phyloP scores from a whole-genome alignment of 164 flowering plant species.

The Nelumbo lutea region DNA sequence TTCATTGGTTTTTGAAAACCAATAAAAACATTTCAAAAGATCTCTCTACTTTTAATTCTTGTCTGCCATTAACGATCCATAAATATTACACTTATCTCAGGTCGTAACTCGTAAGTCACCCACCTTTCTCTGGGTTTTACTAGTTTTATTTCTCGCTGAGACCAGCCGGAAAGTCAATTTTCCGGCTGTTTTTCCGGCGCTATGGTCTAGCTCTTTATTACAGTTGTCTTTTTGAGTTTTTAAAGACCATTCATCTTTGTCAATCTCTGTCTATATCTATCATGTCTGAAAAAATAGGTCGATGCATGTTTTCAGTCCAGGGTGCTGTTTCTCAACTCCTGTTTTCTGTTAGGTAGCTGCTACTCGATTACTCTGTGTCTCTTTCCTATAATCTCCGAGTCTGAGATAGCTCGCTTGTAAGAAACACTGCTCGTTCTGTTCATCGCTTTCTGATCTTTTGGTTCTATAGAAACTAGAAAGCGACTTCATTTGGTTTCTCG shows the following conservation, averaged over 20 bases:
- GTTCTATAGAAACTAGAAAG: too few species aligned
- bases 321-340: not conserved
- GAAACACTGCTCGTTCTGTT: not conserved
- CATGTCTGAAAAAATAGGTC: not conserved
- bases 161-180: not conserved
- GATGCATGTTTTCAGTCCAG: not conserved
- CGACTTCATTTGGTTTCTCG: too few species aligned
- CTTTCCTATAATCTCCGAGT: not conserved
- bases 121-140: not conserved
- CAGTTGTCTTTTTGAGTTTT: not conserved
- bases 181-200: not conserved
- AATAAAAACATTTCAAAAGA: conserved; percentile 19
- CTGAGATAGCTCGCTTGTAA: not conserved
- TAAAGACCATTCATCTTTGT: not conserved
- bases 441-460: not conserved
- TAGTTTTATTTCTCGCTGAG: not conserved
- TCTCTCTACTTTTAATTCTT: conserved; percentile 29
- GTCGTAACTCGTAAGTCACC: too few species aligned
- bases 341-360: not conserved
- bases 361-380: not conserved
- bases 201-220: not conserved
- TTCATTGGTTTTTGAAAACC: too few species aligned
- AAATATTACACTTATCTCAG: conserved; percentile 1
- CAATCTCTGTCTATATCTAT: not conserved
- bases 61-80: conserved; percentile 29